Base-by-base conservation (phyloP, 768 basidiomycete species). In the Hirschioporus abietinus region DNA sequence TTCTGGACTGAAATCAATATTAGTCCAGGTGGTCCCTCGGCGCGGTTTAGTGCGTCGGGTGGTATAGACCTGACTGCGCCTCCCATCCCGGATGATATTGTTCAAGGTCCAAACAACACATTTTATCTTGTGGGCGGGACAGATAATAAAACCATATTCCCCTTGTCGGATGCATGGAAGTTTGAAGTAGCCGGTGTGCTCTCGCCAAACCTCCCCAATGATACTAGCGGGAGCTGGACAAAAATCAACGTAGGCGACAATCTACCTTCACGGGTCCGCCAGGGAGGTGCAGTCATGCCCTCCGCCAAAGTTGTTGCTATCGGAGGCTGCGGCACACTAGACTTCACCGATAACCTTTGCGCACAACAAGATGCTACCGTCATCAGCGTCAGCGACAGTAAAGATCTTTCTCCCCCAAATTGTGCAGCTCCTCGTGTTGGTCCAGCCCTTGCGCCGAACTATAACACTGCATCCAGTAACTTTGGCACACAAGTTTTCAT, bases 61-160 rank as follows among this genome's bases (percentile, higher is more conserved):
- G 92, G 92, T 0, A 88, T 86, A 57, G 92, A 94, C 71, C 76
- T 79, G 58, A 82, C 85, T n/a, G 73, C 68, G 26, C 65, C 72
- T 17, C 72, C 80, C 58, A 74, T 80, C 63, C 78, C 79, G 68
- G 83, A 83, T 72, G 75, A 80, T 25, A 68, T 63, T 10, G 69
- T 81, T 9, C 79, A 82, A 20, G 82, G 82, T 17, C 88, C 87
- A 57, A 90, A 88, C 71, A 93, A 89, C 69, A 87, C 89, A 0
- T 86, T 92, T 70, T 92, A 85, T 76, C 78, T 92, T 71, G 82
- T 84, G 8, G 92, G 92, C n/a, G 92, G 92, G 8, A 82, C 81
- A 27, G 78, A 89, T 68, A 84, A 82, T 10, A 76, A 70, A 18
- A 76, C 73, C 1, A 69, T 77, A 35, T 80, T 76, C 67, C 77